Evolutionary conservation across 768 basidiomycete genomes (phyloP).

Genomic region (Boletus subcaerulescens): DNA sequence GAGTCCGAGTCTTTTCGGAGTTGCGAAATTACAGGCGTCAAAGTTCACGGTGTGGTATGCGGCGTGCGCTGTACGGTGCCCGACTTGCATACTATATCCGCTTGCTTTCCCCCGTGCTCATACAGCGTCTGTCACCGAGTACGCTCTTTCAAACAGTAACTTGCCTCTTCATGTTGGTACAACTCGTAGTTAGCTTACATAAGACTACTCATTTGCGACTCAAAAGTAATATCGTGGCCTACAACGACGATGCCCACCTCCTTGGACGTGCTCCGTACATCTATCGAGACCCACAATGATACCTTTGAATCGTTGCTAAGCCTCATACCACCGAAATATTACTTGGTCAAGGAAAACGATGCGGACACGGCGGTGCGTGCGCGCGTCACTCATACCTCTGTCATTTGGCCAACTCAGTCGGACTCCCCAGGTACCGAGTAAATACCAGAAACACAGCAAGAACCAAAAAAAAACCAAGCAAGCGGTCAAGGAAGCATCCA

Average conservation of each 20-base stretch:
- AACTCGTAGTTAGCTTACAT: background rate
- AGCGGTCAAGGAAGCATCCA: constrained; percentile 81
- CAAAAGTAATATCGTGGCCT: no score
- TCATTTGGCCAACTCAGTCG: background rate
- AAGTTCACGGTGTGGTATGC: no score
- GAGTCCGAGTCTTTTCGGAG: no score
- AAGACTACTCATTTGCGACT: background rate
- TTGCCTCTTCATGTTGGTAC: no score
- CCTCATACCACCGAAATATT: constrained; percentile 89
- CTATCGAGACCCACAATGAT: constrained; percentile 81
- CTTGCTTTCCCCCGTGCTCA: no score
- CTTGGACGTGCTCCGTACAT: constrained; percentile 46
- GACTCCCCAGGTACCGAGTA: constrained; percentile 42
- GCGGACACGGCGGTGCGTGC: constrained; percentile 13
- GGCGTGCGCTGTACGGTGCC: no score
- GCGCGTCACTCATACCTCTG: no score
- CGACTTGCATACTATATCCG: no score
- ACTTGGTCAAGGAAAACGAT: constrained; percentile 42
- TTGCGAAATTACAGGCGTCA: no score
- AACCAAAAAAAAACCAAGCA: constrained; percentile 82
- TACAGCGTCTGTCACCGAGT: no score
- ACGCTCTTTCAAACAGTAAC: no score
- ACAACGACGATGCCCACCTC: constrained; percentile 47
- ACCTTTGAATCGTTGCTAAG: constrained; percentile 80
- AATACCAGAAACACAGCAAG: constrained; percentile 86